Evolutionary conservation across 768 basidiomycete species (phyloP).

Genomic region (Lactifluus hygrophoroides): DNA sequence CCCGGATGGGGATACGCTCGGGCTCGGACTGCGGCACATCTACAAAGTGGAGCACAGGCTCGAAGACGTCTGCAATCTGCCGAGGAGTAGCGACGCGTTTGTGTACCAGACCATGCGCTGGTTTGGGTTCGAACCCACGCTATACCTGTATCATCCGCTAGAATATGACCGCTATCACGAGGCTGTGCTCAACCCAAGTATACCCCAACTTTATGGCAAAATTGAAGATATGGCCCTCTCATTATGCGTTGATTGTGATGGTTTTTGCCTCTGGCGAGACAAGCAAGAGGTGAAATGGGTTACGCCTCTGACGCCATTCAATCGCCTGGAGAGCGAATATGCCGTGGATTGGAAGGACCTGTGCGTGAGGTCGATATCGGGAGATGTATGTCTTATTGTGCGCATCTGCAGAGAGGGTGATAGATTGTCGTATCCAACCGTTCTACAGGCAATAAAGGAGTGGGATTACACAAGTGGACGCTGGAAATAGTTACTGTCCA

Average conservation of each 20-base stretch:
- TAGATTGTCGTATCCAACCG: too few relatives aligned
- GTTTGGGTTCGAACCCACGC: slow-evolving; percentile 1
- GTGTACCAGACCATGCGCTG: neutral
- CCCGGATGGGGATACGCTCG: neutral
- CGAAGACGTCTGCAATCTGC: neutral
- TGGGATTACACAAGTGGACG: too few relatives aligned
- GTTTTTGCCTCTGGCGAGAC: neutral
- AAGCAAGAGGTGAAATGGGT: neutral
- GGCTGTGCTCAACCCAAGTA: neutral
- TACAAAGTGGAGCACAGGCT: neutral
- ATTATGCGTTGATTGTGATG: neutral
- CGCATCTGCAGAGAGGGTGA: slow-evolving; percentile 37
- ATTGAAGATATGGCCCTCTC: neutral
- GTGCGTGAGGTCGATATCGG: slow-evolving; percentile 5
- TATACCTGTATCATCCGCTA: neutral
- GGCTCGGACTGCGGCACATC: neutral
- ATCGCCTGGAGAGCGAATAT: neutral
- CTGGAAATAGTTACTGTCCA: too few relatives aligned
- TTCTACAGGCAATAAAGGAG: too few relatives aligned
- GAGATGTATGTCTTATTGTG: slow-evolving; percentile 51
- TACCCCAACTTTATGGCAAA: neutral
- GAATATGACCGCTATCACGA: neutral
- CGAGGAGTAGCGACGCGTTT: neutral
- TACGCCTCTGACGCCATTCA: neutral
- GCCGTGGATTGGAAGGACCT: slow-evolving; percentile 1